Evolutionary conservation across 2,329 filamentous ascomycete species (phyloP), one percentile per base, ranked within the genome.

Genomic region (Aspergillus clavatus): DNA sequence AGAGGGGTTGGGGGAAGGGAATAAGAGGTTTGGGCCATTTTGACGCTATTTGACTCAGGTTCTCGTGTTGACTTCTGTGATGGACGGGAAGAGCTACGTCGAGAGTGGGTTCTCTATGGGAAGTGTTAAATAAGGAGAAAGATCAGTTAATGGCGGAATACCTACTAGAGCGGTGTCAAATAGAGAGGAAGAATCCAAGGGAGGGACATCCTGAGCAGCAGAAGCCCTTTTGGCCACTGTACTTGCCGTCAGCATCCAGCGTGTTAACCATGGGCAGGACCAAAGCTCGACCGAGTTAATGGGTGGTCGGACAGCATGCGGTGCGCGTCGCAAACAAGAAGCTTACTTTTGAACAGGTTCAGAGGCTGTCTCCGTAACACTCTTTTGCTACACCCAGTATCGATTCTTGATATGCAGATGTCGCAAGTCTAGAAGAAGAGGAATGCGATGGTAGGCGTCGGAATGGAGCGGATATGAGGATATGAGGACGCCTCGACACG

Each of bases 1-100:
- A 57, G 37, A 22, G 55, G 55, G 5, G 55, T 57, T 11, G 54
- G 41, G 12, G 56, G 52, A 1, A 59, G 45, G 44, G 56, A 59
- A 33, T 50, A 52, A 27, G 56, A 54, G 4, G 53, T 47, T 27
- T 54, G 53, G 31, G 56, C 50, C 14, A 46, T 33, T 21, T 48
- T 47, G 4, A 43, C 42, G 11, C 43, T 33, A 23, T 40, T 48
- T 11, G 47, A 19, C 24, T 55, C 53, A 11, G 52, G 44, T 16
- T 51, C 50, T 33, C 46, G 46, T 3, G 52, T 52, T 23, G 54
- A 43, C 48, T 46, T 52, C 11, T 47, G 50, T 40, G 55, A 56
- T 28, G 52, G 46, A 38, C 51, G 51, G 49, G 55, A 53, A 12
- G 48, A 56, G 33, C 51, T 56, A 21, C 53, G 51, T 28, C 50